Conservation (phyloP, 2,329 filamentous ascomycete species). For the Alternaria brassicicola region DNA sequence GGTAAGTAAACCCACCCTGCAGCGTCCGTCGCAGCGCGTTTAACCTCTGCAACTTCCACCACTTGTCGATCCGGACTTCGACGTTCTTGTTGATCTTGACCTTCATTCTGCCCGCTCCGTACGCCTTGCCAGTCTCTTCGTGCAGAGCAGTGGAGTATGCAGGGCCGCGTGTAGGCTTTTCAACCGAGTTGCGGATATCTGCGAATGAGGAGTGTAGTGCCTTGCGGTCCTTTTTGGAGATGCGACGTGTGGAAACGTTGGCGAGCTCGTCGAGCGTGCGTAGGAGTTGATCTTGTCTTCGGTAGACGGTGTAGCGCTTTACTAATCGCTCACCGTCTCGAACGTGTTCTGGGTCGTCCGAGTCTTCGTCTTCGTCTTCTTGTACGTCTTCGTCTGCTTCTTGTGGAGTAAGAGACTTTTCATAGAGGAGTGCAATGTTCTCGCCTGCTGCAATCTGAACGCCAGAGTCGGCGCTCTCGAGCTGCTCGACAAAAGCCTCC, state of each 20-base stretch:
- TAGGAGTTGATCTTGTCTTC: conserved; percentile 66
- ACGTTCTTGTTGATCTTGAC: conserved; percentile 65
- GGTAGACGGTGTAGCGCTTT: conserved; percentile 71
- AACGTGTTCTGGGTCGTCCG: conserved; percentile 49
- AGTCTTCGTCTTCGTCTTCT: conserved; percentile 58
- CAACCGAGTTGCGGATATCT: conserved; percentile 69
- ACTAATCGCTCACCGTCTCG: conserved; percentile 50
- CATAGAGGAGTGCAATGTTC: conserved; percentile 82
- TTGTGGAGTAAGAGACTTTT: conserved; percentile 68
- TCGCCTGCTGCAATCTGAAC: conserved; percentile 80
- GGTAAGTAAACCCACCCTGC: conserved; percentile 51
- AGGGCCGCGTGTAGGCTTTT: conserved; percentile 70
- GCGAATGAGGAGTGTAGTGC: conserved; percentile 69
- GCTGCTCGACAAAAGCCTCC: conserved; percentile 83
- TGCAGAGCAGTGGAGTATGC: conserved; percentile 69
- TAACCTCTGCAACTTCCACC: conserved; percentile 74
- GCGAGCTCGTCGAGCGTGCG: conserved; percentile 65
- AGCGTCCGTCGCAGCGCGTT: conserved; percentile 66
- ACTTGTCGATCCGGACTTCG: conserved; percentile 69
- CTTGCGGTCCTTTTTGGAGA: conserved; percentile 71
- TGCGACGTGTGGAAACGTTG: conserved; percentile 63
- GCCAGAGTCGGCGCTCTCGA: conserved; percentile 72
- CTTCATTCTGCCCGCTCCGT: conserved; percentile 63
- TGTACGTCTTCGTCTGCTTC: conserved; percentile 62
- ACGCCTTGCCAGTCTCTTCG: conserved; percentile 63